Conservation (phyloP, 805 yeast genomes). For the Clavispora asparagi region DNA sequence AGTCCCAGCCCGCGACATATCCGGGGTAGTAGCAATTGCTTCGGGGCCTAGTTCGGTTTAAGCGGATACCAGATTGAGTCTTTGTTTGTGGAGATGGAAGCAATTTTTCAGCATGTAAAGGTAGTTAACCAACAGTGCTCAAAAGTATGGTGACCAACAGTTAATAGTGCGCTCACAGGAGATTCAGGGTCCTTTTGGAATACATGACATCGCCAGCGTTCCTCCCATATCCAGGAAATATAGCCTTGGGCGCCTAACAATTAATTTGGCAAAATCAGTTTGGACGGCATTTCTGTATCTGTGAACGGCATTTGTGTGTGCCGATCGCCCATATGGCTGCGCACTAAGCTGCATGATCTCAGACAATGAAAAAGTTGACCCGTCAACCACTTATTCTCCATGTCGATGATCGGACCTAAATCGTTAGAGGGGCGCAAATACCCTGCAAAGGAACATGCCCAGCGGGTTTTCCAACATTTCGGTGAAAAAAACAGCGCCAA, state of each 20-base stretch:
- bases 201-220: too few relatives aligned
- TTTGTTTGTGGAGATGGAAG: too few relatives aligned
- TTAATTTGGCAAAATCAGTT: neutral
- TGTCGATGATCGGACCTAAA: neutral
- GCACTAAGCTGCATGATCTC: neutral
- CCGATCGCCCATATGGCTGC: neutral
- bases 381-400: neutral
- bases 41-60: too few relatives aligned
- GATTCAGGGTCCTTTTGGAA: too few relatives aligned
- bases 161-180: too few relatives aligned
- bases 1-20: too few relatives aligned
- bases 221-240: too few relatives aligned
- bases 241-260: neutral
- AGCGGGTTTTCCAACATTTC: slow-evolving; percentile 42
- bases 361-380: neutral
- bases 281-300: neutral
- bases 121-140: too few relatives aligned
- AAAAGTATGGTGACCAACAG: too few relatives aligned
- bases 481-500: slow-evolving; percentile 17
- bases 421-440: slow-evolving; percentile 41
- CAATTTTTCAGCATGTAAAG: too few relatives aligned
- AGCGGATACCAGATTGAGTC: too few relatives aligned
- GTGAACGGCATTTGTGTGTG: neutral
- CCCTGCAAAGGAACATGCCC: slow-evolving; percentile 79
- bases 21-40: too few relatives aligned